Evolutionary conservation across 495 filamentous ascomycete species (phyloP).

Genomic region (Tetracladium marchalianum): DNA sequence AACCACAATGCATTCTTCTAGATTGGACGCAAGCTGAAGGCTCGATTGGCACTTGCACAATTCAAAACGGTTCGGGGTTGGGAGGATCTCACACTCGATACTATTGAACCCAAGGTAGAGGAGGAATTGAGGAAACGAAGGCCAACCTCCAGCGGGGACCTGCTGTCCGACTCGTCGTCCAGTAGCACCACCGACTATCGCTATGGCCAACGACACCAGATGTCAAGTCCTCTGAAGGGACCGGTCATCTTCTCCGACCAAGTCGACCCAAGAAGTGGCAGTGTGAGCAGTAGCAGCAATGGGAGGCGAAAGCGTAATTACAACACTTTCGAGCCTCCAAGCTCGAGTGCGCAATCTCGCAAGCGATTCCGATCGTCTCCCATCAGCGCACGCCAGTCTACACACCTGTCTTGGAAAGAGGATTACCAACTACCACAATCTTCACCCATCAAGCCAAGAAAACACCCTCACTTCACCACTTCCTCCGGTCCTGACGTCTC

Average conservation of each 20-base stretch:
- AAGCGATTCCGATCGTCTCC: constrained; percentile 68
- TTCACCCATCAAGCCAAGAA: constrained; percentile 61
- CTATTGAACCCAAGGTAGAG: constrained; percentile 65
- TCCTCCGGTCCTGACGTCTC: constrained; percentile 51
- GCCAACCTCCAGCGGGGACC: constrained; percentile 47
- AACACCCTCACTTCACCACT: constrained; percentile 53
- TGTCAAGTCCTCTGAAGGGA: constrained; percentile 57
- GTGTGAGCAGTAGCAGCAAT: constrained; percentile 42
- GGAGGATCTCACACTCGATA: constrained; percentile 66
- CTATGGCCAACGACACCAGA: constrained; percentile 33
- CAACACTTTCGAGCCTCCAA: constrained; percentile 26
- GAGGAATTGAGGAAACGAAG: constrained; percentile 59
- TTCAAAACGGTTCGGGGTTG: constrained; percentile 93
- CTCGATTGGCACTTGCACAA: constrained; percentile 87
- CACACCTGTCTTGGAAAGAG: constrained; percentile 60
- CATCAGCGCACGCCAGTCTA: constrained; percentile 42
- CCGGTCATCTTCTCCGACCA: constrained; percentile 59
- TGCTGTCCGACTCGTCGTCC: constrained; percentile 70
- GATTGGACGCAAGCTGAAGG: constrained; percentile 86
- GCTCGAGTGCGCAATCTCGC: constrained; percentile 34
- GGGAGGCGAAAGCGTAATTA: constrained; percentile 49
- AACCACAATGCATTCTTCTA: constrained; percentile 24
- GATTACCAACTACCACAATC: constrained; percentile 68
- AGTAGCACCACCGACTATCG: constrained; percentile 46
- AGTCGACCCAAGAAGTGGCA: constrained; percentile 25